Evolutionary conservation across 306 rosid species (phyloP).

Genomic region (Lupinus albus): DNA sequence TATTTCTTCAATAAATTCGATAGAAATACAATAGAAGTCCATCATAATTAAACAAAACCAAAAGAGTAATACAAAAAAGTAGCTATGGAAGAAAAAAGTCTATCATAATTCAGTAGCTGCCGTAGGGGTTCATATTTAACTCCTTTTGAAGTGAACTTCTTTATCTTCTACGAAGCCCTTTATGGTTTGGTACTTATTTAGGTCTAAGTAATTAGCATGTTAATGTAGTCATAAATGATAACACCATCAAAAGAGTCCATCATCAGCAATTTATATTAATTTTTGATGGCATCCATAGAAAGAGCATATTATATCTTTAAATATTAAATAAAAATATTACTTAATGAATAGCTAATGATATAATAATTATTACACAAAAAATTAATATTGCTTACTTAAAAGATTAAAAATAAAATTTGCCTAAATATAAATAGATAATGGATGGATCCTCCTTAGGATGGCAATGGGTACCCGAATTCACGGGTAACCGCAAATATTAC

Average conservation of each 20-base stretch:
- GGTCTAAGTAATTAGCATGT: neutral
- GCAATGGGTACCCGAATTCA: no score
- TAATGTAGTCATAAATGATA: constrained; percentile 13
- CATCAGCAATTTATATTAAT: neutral
- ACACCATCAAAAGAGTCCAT: neutral
- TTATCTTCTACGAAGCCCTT: neutral
- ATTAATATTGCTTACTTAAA: no score
- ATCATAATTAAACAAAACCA: neutral
- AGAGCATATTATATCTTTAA: no score
- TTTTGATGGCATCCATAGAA: constrained; percentile 1
- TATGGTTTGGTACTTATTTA: neutral
- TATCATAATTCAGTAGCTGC: neutral
- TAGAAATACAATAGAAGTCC: neutral
- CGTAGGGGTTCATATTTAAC: neutral
- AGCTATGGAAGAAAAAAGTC: neutral
- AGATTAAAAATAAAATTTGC: no score
- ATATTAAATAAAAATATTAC: no score
- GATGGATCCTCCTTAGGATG: no score
- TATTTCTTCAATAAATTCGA: no score
- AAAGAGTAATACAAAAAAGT: no score
- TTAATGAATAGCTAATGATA: no score
- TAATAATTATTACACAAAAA: no score
- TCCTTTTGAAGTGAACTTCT: neutral
- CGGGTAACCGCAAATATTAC: no score
- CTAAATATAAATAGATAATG: no score